Percentiles rank a stretch among this genome's conserved stretches.
phyloP scores from a whole-genome alignment of 192 early-diverging fungal genomes.

The Backusella circina region DNA sequence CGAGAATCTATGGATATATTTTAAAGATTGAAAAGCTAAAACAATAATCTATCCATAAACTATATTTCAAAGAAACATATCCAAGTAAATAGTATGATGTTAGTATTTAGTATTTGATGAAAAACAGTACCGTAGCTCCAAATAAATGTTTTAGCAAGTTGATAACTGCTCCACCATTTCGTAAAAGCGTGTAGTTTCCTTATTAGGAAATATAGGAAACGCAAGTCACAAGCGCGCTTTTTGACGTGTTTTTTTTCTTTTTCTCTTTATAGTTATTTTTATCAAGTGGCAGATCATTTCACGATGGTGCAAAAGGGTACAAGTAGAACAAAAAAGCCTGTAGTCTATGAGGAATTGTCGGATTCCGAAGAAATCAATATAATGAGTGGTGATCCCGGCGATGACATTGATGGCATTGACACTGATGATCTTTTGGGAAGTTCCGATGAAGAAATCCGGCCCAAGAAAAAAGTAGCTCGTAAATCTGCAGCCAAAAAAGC shows the following conservation, averaged over 20 bases:
- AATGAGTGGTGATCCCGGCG: not conserved
- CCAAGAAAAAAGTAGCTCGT: conserved; percentile 1
- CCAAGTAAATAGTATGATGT: no score
- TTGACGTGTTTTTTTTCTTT: not conserved
- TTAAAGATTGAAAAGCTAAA: not conserved
- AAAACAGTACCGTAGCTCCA: no score
- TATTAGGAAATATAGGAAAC: no score
- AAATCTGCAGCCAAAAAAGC: conserved; percentile 16
- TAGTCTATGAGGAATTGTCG: not conserved
- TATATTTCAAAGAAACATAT: no score
- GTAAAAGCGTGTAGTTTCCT: no score
- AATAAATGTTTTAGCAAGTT: no score
- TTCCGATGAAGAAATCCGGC: conserved; percentile 8
- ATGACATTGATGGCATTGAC: conserved; percentile 3
- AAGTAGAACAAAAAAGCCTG: not conserved
- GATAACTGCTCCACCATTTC: no score
- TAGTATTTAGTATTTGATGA: no score
- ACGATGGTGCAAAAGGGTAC: not conserved
- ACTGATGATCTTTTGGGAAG: conserved; percentile 19
- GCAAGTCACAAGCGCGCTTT: no score
- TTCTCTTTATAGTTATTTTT: not conserved
- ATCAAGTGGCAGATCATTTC: not conserved
- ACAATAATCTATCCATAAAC: no score
- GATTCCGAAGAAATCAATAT: conserved; percentile 7
- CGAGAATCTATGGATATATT: not conserved